phyloP scores from a whole-genome alignment of 768 basidiomycete genomes.

The Lentinus tigrinus region DNA sequence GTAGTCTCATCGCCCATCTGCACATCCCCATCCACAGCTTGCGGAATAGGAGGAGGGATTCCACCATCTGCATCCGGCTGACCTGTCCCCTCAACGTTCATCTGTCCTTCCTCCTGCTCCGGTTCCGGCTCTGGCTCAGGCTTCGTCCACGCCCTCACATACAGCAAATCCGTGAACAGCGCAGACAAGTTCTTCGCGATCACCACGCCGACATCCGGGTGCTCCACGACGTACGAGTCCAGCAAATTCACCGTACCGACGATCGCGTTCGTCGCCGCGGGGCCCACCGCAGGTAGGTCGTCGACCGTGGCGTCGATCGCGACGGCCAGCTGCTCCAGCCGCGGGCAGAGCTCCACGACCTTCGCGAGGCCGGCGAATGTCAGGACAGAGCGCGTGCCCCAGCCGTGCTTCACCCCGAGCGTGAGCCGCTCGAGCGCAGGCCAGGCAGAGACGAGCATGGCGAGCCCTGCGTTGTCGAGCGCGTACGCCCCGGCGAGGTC shows the following conservation, averaged over 20 bases:
- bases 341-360: not conserved
- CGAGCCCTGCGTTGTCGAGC: not conserved
- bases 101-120: not conserved
- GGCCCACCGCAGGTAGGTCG: not conserved
- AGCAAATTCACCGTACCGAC: not conserved
- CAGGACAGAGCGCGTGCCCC: not conserved
- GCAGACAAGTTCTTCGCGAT: not conserved
- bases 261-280: not conserved
- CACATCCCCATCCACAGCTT: not conserved
- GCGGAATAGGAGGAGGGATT: not conserved
- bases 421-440: conserved; percentile 2
- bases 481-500: not conserved
- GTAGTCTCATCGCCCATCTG: not conserved
- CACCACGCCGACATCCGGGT: not conserved
- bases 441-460: not conserved
- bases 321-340: not conserved
- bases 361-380: conserved; percentile 4
- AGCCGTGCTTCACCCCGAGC: not conserved
- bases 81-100: not conserved
- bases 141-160: not conserved
- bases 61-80: not conserved
- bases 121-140: not conserved
- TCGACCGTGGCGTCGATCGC: not conserved
- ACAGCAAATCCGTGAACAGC: conserved; percentile 2
- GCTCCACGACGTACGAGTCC: conserved; percentile 1